Base-by-base conservation (phyloP, 2,329 filamentous ascomycete genomes). In the Penicillium sp. region DNA sequence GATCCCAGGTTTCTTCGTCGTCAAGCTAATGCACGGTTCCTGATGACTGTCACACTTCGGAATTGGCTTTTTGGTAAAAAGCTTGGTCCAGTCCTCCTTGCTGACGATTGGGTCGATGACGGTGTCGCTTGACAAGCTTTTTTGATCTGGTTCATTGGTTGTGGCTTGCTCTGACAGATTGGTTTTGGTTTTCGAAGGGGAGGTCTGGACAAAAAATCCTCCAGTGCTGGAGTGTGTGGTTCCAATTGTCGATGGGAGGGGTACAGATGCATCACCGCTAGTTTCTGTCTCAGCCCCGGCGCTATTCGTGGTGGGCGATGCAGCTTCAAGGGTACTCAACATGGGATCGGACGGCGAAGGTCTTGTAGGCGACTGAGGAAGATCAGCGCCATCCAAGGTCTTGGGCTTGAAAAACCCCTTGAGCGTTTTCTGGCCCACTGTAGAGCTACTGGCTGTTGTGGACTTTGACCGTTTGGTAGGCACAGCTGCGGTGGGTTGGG, bases 1-100 rank as follows among this genome's bases (percentile, higher is more conserved):
- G 46, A 85, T 69, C 1, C 92, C 92, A 0, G 86, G 74, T 59
- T 96, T 96, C 68, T 90, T 95, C 1, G 89, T 95, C 12, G 81
- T 75, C 35, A 90, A 69, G 48, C 75, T 85, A 47, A 88, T 84
- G 63, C 92, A 96, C 2, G 85, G 84, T 53, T 96, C 89, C 36
- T 79, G 73, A 57, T 98, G 92, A 32, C 69, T 67, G 52, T 95
- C 88, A 59, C 92, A 98, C 40, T 75, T 76, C 1, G 92, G 92
- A 1, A 78, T 72, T 1, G 77, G 68, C 39, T 84, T 80, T 60
- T 83, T 87, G 11, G 81, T 77, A 45, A 96, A 81, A 10, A 96
- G 72, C 58, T 83, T 88, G 3, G 79, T 81, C 92, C 92, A 96
- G 14, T 82, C 83, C 56, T 92, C 83, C 59, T 86, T 90, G 30